Evolutionary conservation across 2,329 filamentous ascomycete species (phyloP).

Genomic region (Nothophoma quercina): DNA sequence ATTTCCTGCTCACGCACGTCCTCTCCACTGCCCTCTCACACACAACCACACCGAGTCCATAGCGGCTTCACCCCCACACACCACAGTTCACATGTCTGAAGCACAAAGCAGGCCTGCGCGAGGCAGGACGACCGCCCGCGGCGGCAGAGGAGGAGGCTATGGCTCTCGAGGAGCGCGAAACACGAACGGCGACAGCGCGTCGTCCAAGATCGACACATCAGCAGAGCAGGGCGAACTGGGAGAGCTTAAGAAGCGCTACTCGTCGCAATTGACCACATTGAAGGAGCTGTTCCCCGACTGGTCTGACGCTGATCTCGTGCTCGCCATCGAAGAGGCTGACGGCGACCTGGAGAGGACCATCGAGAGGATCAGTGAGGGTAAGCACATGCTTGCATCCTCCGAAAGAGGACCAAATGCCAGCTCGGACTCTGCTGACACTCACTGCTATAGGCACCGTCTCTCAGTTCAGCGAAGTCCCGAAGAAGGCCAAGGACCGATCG

Average conservation of each 20-base stretch:
- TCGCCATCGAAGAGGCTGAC: slow-evolving; percentile 87
- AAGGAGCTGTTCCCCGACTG: slow-evolving; percentile 95
- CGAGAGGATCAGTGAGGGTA: slow-evolving; percentile 82
- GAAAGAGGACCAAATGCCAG: neutral
- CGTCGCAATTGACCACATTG: slow-evolving; percentile 78
- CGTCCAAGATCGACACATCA: slow-evolving; percentile 67
- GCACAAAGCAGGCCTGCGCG: slow-evolving; percentile 85
- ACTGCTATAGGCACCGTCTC: slow-evolving; percentile 71
- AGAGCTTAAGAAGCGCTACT: slow-evolving; percentile 90
- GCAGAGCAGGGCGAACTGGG: slow-evolving; percentile 90
- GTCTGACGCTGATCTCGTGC: slow-evolving; percentile 94
- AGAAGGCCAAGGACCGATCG: slow-evolving; percentile 75
- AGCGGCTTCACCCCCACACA: slow-evolving; percentile 46
- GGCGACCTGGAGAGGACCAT: slow-evolving; percentile 77
- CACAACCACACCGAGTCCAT: slow-evolving; percentile 30
- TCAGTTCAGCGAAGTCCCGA: slow-evolving; percentile 80
- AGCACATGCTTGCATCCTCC: slow-evolving; percentile 24
- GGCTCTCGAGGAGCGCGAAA: slow-evolving; percentile 61
- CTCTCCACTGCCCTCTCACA: slow-evolving; percentile 34
- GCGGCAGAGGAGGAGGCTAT: slow-evolving; percentile 74
- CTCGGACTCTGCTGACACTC: slow-evolving; percentile 17
- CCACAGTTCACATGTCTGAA: slow-evolving; percentile 82
- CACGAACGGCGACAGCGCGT: slow-evolving; percentile 74
- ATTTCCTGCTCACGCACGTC: slow-evolving; percentile 35
- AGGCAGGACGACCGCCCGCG: slow-evolving; percentile 89